Base-by-base conservation (phyloP, 805 yeast species). In the Yamadazyma philogaea region DNA sequence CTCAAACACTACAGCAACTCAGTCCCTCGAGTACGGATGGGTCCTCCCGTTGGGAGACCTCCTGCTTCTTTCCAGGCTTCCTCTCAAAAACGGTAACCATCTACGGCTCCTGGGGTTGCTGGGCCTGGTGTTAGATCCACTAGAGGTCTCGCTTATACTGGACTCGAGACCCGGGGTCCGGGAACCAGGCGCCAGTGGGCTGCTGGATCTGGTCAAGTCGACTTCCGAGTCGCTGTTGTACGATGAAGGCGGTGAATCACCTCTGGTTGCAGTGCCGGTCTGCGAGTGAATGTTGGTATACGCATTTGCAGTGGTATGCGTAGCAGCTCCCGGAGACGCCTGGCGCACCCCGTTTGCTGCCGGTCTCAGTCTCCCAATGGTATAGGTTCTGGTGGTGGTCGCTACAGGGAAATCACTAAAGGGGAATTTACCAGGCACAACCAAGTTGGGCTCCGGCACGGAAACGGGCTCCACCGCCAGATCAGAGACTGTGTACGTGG, bases 381-480 rank as follows among this genome's bases (percentile, higher is more conserved):
- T 16, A 22, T 19, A 37, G 12, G 38, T 21, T 19, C 44, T 27
- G 17, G 43, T 12, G 30, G 35, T 20, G 14, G 39, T 18, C 42
- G 34, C 35, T 24, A 24, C 12, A 15, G 24, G 43, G 38, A 40
- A 33, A 11, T 54, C 60, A 10, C 58, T 52, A 18, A 60, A 48
- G 6, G 68, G 67, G 32, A 62, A 59, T 31, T 59, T 47, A 27
- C 66, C 48, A 1, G 68, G 67, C 16, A 64, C 47, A 1, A 64
- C 57, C 30, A 65, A 46, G 33, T 54, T 49, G 8, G 70, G 70
- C n/a, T 49, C 53, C 30, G 39, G 28, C 2, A 34, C 37, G 4
- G 17, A 18, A 2, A 43, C 46, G 4, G 42, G 26, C 16, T 37
- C 43, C 18, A 19, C 16, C 8, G 27, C 3, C 34, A 36, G 40